These are phyloP conservation scores for Euclidium syriacum DNA, from an alignment of 345 rosid genomes.

Conservation along the genomic window DNA sequence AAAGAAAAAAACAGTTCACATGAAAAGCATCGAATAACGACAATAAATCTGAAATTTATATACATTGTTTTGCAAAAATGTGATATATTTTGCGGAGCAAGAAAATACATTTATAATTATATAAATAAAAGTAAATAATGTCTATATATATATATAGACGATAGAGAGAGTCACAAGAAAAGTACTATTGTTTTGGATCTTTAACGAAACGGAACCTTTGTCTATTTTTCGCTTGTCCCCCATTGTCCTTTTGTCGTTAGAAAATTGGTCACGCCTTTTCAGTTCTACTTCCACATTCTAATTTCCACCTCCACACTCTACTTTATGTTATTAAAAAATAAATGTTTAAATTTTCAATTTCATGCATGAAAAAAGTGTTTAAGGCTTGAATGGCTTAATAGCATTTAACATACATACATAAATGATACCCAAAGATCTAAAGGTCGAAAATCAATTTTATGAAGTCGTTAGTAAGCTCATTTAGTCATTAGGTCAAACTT, in stretches of 20 bases:
- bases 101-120: not conserved
- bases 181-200: slow-evolving; percentile 5
- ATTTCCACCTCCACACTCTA: not conserved
- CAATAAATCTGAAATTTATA: not conserved
- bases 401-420: no score
- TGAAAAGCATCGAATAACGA: slow-evolving; percentile 18
- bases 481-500: no score
- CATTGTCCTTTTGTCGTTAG: slow-evolving; percentile 11
- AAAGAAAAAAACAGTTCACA: slow-evolving; percentile 17
- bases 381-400: no score
- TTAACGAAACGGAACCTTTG: slow-evolving; percentile 30
- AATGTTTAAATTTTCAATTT: no score
- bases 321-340: no score
- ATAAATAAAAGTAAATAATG: not conserved
- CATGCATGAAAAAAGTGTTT: no score
- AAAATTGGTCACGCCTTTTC: slow-evolving; percentile 23
- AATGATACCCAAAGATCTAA: no score
- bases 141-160: not conserved
- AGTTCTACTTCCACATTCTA: slow-evolving; percentile 3
- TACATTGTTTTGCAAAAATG: no score
- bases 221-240: slow-evolving; percentile 9
- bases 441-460: no score
- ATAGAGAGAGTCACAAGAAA: slow-evolving; percentile 16
- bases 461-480: no score
- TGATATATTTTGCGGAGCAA: not conserved